A percentile compares a stretch with the other conserved stretches of the same genome.
Conservation (phyloP, 1,284 basidiomycete genomes). For the Thecaphora thlaspeos region DNA sequence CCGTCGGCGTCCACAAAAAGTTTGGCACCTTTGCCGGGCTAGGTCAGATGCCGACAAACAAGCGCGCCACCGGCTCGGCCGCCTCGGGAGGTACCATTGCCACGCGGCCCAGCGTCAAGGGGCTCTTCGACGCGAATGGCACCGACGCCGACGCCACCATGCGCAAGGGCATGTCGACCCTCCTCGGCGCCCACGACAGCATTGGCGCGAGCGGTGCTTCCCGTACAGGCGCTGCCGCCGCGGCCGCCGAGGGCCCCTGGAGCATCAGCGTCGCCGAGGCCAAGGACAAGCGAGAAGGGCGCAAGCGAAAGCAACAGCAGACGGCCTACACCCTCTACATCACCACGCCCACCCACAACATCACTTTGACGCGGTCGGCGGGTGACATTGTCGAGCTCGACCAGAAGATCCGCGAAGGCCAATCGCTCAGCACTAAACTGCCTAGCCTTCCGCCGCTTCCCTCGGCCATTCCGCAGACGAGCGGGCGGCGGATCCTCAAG, state of each 20-base stretch:
- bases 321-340: conserved; percentile 56
- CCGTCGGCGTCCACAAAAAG: conserved; percentile 18
- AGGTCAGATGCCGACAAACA: conserved; percentile 19
- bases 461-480: conserved; percentile 10
- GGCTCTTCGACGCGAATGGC: conserved; percentile 29
- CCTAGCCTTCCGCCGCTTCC: conserved; percentile 31
- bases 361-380: conserved; percentile 75
- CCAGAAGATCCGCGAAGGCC: conserved; percentile 64
- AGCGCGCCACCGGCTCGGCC: conserved; percentile 10
- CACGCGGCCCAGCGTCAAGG: conserved; percentile 31
- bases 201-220: conserved; percentile 59
- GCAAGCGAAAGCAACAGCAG: conserved; percentile 40
- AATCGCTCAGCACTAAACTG: conserved; percentile 6
- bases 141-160: conserved; percentile 9
- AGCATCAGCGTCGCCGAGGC: conserved; percentile 70
- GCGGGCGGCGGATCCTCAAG: conserved; percentile 39
- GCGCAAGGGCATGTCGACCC: conserved; percentile 10
- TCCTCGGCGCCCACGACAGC: conserved; percentile 59
- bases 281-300: conserved; percentile 29
- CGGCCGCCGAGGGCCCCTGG: conserved; percentile 67
- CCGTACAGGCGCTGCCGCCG: conserved; percentile 4
- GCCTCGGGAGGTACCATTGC: conserved; percentile 8
- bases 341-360: conserved; percentile 78
- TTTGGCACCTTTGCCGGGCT: conserved; percentile 43
- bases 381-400: conserved; percentile 75